phyloP scores from a whole-genome alignment of 345 rosid genomes.

The Hibiscus trionum region DNA sequence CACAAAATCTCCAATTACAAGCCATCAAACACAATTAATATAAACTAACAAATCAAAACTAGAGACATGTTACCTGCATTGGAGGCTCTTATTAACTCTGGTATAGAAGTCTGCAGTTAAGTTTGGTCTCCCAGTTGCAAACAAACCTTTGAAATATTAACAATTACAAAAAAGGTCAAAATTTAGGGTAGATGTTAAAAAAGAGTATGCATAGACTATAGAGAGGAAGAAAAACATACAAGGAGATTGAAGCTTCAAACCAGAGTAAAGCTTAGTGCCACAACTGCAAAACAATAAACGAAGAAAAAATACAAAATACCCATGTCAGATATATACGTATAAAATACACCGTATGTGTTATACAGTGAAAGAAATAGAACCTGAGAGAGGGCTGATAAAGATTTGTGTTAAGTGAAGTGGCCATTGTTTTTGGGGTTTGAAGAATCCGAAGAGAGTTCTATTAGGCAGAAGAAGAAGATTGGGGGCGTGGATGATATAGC shows the following conservation, averaged over 20 bases:
- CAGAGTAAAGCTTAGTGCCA: constrained; percentile 60
- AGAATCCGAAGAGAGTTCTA: neutral
- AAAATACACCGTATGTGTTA: neutral
- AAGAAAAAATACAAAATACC: neutral
- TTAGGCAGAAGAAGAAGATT: neutral
- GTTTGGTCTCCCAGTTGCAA: constrained; percentile 45
- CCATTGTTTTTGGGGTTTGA: constrained; percentile 30
- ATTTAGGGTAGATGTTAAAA: neutral
- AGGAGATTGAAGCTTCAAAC: constrained; percentile 63
- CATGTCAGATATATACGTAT: constrained; percentile 9
- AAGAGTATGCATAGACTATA: too few relatives aligned
- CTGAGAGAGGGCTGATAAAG: constrained; percentile 50
- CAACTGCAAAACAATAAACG: constrained; percentile 31
- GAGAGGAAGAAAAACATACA: constrained; percentile 27
- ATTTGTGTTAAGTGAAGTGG: constrained; percentile 44
- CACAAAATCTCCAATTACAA: neutral
- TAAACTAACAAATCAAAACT: neutral
- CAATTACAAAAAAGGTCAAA: neutral
- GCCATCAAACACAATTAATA: neutral
- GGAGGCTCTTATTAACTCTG: constrained; percentile 59
- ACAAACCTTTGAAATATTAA: constrained; percentile 28
- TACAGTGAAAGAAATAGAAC: constrained; percentile 18
- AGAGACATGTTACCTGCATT: constrained; percentile 38
- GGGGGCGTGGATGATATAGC: neutral
- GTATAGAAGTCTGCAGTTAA: constrained; percentile 60